A percentile compares a stretch with the other conserved stretches of the same genome.
Evolutionary conservation across 1,139 yeast species (phyloP).

Genomic region (Hemisphaericaspora subhashii): DNA sequence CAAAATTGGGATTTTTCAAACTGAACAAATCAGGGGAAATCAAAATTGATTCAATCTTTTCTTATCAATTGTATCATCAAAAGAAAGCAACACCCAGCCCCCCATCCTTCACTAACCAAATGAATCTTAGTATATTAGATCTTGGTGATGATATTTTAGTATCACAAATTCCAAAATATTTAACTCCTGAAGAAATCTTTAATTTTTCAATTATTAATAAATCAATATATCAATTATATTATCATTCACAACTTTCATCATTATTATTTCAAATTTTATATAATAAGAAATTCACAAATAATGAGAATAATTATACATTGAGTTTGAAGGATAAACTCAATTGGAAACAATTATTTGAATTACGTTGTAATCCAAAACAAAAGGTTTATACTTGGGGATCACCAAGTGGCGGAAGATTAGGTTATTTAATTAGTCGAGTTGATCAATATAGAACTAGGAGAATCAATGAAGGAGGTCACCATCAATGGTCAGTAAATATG

Average conservation of each 20-base stretch:
- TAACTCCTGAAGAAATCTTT: conserved; percentile 48
- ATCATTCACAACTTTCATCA: conserved; percentile 28
- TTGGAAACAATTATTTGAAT: conserved; percentile 53
- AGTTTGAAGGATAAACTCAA: conserved; percentile 43
- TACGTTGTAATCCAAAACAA: conserved; percentile 40
- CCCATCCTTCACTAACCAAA: background rate
- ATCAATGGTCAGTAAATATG: conserved; percentile 32
- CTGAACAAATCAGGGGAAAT: too few relatives aligned
- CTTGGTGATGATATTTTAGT: conserved; percentile 49
- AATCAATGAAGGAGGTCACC: conserved; percentile 16
- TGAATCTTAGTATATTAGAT: conserved; percentile 17
- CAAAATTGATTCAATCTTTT: background rate
- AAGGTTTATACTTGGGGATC: conserved; percentile 67
- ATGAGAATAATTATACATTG: conserved; percentile 27
- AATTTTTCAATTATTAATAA: conserved; percentile 47
- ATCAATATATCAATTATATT: conserved; percentile 20
- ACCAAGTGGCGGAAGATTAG: conserved; percentile 54
- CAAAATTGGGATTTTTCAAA: too few relatives aligned
- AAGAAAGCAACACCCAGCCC: too few relatives aligned
- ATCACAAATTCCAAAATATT: conserved; percentile 33
- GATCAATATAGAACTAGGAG: conserved; percentile 29
- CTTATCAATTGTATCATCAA: too few relatives aligned
- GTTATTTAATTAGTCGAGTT: conserved; percentile 39
- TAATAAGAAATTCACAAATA: conserved; percentile 41
- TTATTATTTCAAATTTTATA: conserved; percentile 49